Evolutionary conservation across 2,329 filamentous ascomycete genomes (phyloP).

Genomic region (Alternaria viburni): DNA sequence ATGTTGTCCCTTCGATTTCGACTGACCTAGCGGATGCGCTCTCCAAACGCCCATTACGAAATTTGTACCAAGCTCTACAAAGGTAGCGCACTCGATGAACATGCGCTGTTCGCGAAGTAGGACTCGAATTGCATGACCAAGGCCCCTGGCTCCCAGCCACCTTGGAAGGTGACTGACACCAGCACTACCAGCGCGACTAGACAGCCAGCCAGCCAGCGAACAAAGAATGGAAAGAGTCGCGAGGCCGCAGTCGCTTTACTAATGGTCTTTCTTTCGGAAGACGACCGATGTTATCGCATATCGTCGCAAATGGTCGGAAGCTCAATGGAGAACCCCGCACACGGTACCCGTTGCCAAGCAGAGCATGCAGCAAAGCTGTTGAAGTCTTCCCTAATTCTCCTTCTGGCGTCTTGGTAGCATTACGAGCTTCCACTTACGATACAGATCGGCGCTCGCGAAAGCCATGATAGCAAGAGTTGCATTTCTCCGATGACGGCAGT

Average conservation of each 20-base stretch:
- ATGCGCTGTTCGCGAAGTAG: neutral
- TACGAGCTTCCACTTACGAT: constrained; percentile 28
- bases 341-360: constrained; percentile 17
- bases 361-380: constrained; percentile 1
- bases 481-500: constrained; percentile 15
- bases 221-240: neutral
- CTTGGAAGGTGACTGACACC: neutral
- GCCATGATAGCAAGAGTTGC: constrained; percentile 1
- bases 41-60: neutral
- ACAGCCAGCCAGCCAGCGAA: too few relatives aligned
- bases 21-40: neutral
- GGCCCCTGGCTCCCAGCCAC: neutral
- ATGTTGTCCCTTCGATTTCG: neutral
- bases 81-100: too few relatives aligned
- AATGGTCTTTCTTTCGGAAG: neutral
- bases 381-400: constrained; percentile 1
- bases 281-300: neutral
- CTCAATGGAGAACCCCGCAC: constrained; percentile 8
- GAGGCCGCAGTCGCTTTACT: neutral
- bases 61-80: too few relatives aligned
- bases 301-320: neutral
- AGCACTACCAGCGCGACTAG: neutral
- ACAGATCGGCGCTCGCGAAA: constrained; percentile 12
- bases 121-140: neutral
- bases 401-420: constrained; percentile 21